phyloP scores from a whole-genome alignment of 2,329 filamentous ascomycete genomes.

The Monosporascus cannonballus region DNA sequence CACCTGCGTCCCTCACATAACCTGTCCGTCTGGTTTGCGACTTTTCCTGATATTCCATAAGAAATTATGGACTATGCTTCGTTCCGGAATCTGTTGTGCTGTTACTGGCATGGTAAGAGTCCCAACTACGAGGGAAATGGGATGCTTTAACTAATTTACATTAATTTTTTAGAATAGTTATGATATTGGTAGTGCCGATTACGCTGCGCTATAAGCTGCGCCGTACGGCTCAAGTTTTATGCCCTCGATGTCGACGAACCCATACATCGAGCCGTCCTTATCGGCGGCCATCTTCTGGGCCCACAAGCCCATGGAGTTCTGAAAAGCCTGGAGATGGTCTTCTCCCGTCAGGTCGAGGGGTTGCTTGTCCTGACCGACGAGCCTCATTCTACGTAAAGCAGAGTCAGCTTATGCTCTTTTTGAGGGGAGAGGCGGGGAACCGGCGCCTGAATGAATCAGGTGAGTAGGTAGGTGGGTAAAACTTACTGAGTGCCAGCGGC shows the following conservation, averaged over 20 bases:
- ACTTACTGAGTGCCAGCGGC: slow-evolving; percentile 3
- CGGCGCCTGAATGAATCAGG: background rate
- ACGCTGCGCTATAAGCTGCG: slow-evolving; percentile 11
- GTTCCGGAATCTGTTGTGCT: too few species aligned
- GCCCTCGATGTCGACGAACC: slow-evolving; percentile 26
- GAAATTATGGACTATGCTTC: too few species aligned
- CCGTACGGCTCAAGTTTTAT: slow-evolving; percentile 27
- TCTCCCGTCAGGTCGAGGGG: slow-evolving; percentile 26
- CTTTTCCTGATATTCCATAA: too few species aligned
- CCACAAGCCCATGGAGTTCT: slow-evolving; percentile 25
- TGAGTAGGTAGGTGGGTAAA: background rate
- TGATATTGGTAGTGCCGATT: too few species aligned
- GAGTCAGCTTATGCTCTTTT: background rate
- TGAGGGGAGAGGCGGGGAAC: too few species aligned
- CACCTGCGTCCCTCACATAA: too few species aligned
- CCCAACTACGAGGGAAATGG: too few species aligned
- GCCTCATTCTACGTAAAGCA: slow-evolving; percentile 18
- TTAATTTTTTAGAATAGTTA: too few species aligned
- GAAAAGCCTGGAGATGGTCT: slow-evolving; percentile 24
- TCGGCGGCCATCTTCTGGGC: slow-evolving; percentile 23
- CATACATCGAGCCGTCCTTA: slow-evolving; percentile 24
- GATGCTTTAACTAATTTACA: too few species aligned
- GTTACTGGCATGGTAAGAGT: too few species aligned
- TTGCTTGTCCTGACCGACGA: slow-evolving; percentile 26
- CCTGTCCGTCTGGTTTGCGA: too few species aligned